A percentile compares a stretch with the other conserved stretches of the same genome.
phyloP scores from a whole-genome alignment of 2,329 filamentous ascomycete species.

The Ramularia collo-cygni region DNA sequence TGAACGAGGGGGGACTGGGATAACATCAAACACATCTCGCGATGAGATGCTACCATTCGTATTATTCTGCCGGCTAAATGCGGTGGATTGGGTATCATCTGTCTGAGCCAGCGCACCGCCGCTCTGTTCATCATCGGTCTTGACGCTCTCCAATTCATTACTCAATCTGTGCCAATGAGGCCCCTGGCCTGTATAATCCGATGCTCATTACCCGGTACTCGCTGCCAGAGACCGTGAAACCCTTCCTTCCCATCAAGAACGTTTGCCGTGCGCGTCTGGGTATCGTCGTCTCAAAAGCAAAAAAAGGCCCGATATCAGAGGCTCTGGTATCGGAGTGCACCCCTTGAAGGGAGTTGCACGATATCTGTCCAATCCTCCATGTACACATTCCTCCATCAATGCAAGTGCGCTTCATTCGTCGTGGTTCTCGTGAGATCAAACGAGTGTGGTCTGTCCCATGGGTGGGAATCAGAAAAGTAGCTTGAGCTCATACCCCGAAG shows the following conservation, averaged over 20 bases:
- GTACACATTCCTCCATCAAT: slow-evolving; percentile 12
- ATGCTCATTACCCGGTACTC: no score
- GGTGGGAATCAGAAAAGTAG: slow-evolving; percentile 37
- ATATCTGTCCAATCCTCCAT: slow-evolving; percentile 18
- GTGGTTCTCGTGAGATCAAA: slow-evolving; percentile 16
- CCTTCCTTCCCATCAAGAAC: not conserved
- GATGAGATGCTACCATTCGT: no score
- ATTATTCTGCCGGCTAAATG: no score
- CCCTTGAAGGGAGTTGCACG: slow-evolving; percentile 8
- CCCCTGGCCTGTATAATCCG: no score
- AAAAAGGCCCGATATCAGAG: slow-evolving; percentile 21
- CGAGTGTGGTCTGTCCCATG: slow-evolving; percentile 7
- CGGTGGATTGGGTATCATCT: no score
- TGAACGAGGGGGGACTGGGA: no score
- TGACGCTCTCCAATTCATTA: no score
- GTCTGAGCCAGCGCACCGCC: no score
- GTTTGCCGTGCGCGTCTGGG: slow-evolving; percentile 1
- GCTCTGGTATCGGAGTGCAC: slow-evolving; percentile 19
- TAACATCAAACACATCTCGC: no score
- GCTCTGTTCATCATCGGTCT: no score
- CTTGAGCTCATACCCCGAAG: slow-evolving; percentile 43
- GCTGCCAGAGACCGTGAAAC: not conserved
- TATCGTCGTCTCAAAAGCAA: slow-evolving; percentile 10
- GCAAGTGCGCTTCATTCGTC: slow-evolving; percentile 11
- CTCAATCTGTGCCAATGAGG: no score